Evolutionary conservation across 2,329 filamentous ascomycete species (phyloP).

Genomic region (Hymenoscyphus scutula): DNA sequence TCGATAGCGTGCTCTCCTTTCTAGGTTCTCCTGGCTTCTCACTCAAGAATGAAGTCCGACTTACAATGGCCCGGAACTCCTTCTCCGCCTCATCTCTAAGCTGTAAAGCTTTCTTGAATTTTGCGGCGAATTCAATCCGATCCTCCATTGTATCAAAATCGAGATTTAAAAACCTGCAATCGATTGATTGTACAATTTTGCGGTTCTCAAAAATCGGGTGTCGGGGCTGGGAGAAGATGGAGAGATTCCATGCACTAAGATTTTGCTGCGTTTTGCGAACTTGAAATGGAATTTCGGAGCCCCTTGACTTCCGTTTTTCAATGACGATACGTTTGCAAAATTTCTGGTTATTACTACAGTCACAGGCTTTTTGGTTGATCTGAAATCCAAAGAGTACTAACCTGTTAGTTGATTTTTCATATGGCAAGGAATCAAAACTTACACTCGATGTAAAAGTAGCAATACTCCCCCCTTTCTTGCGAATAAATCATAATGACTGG

Average conservation of each 20-base stretch:
- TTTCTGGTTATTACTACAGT: conserved; percentile 7
- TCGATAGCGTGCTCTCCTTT: no score
- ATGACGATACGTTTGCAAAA: conserved; percentile 3
- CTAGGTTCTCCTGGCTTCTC: no score
- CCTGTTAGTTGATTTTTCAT: no score
- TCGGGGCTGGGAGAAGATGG: conserved; percentile 6
- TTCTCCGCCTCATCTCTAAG: no score
- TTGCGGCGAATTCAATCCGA: no score
- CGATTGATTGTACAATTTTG: neutral
- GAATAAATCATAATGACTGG: conserved; percentile 14
- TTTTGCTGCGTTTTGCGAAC: conserved; percentile 4
- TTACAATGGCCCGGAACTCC: no score
- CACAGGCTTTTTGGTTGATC: conserved; percentile 2
- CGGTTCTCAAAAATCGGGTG: conserved; percentile 5
- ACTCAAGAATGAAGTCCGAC: no score
- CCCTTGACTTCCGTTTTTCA: conserved; percentile 6
- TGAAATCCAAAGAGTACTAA: neutral
- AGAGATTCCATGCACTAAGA: conserved; percentile 7
- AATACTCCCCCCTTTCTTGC: conserved; percentile 2
- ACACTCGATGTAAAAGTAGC: conserved; percentile 15
- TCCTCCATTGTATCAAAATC: no score
- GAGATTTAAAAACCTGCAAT: conserved; percentile 2
- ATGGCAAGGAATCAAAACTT: neutral
- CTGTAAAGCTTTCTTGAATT: no score
- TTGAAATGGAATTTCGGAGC: conserved; percentile 6